A percentile compares a stretch with the other conserved stretches of the same genome.
These are phyloP conservation scores for Leucaena leucocephala DNA, from an alignment of 306 rosid species.

Conservation along the genomic window DNA sequence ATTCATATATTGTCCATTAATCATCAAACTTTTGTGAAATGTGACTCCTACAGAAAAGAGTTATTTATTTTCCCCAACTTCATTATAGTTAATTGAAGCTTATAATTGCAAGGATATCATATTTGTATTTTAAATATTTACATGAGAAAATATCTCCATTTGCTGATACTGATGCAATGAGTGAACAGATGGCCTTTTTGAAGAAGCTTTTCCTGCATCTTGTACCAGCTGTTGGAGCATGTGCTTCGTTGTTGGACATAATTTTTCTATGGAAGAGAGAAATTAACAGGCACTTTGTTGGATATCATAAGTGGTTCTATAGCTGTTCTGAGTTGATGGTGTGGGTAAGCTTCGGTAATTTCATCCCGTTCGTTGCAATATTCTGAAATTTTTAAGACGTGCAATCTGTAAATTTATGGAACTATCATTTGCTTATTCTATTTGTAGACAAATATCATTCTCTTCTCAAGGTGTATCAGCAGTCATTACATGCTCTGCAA, in stretches of 20 bases:
- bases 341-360: slow-evolving; percentile 68
- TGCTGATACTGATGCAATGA: slow-evolving; percentile 41
- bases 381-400: slow-evolving; percentile 8
- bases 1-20: neutral
- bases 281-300: slow-evolving; percentile 44
- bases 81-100: neutral
- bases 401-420: slow-evolving; percentile 18
- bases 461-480: slow-evolving; percentile 57
- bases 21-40: neutral
- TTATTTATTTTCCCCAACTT: neutral
- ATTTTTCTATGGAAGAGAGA: slow-evolving; percentile 60
- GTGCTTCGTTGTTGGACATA: slow-evolving; percentile 59
- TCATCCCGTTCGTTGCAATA: slow-evolving; percentile 16
- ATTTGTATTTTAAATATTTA: slow-evolving; percentile 3
- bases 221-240: slow-evolving; percentile 71
- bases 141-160: slow-evolving; percentile 8
- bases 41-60: neutral
- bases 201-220: slow-evolving; percentile 55
- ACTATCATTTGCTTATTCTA: slow-evolving; percentile 26
- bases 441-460: slow-evolving; percentile 61
- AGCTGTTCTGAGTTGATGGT: slow-evolving; percentile 70
- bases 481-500: slow-evolving; percentile 49
- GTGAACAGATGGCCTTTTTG: slow-evolving; percentile 47
- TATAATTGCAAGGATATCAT: neutral
- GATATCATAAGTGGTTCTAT: slow-evolving; percentile 67